phyloP scores from a whole-genome alignment of 75 land plant species.

The Sequoia sempervirens region DNA sequence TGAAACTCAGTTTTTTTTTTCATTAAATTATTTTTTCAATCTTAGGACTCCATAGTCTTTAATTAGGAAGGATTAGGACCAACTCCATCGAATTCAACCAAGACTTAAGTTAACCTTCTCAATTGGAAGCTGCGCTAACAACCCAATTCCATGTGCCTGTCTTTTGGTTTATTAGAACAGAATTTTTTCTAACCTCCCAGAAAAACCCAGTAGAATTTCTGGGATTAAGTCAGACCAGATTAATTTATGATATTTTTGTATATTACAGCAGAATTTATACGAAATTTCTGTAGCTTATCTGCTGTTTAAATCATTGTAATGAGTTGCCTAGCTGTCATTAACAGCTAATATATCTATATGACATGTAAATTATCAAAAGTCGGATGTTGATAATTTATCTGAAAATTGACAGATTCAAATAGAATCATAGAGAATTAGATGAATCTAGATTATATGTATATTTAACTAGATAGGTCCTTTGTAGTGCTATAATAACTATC shows the following conservation, averaged over 20 bases:
- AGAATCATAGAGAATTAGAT: too few species aligned
- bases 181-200: neutral
- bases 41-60: too few species aligned
- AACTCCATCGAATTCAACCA: neutral
- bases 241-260: too few species aligned
- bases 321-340: neutral
- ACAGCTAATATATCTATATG: neutral
- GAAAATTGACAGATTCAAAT: too few species aligned
- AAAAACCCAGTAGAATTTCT: neutral
- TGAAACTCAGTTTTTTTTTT: too few species aligned
- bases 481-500: neutral
- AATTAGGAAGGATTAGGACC: too few species aligned
- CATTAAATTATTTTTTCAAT: too few species aligned
- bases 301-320: neutral
- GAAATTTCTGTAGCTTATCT: too few species aligned
- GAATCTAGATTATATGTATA: neutral
- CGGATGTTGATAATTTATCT: neutral
- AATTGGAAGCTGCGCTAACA: too few species aligned
- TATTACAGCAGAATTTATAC: too few species aligned
- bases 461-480: neutral
- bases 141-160: neutral
- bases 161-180: neutral
- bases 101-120: neutral
- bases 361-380: neutral
- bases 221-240: neutral